Conservation (phyloP, 129 eudicot genomes). For the Oenanthe sinensis region DNA sequence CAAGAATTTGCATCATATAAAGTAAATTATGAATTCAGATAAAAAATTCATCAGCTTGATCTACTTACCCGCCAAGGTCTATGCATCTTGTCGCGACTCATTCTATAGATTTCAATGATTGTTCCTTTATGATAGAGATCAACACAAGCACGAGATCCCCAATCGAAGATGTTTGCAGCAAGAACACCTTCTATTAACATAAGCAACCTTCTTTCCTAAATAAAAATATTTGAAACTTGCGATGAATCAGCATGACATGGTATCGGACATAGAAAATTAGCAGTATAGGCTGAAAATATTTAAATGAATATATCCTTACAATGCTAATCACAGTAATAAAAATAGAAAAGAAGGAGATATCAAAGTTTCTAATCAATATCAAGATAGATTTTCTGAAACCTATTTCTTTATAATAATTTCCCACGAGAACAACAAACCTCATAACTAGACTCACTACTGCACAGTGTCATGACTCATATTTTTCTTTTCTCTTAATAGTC, state of each 20-base stretch:
- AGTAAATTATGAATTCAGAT: background rate
- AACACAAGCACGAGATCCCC: slow-evolving; percentile 99
- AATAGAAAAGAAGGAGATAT: background rate
- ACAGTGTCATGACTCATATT: background rate
- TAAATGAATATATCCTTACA: background rate
- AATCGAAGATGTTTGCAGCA: slow-evolving; percentile 97
- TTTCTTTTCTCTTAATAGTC: background rate
- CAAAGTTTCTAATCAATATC: background rate
- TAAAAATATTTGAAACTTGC: background rate
- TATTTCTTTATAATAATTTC: background rate
- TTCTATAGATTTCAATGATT: slow-evolving; percentile 90
- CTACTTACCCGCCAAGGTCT: slow-evolving; percentile 92
- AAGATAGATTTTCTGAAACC: background rate
- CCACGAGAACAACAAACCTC: background rate
- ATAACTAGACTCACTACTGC: background rate
- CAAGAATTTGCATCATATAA: background rate
- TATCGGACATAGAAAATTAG: background rate
- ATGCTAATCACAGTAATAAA: background rate
- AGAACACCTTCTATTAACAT: slow-evolving; percentile 90
- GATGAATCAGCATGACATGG: slow-evolving; percentile 7
- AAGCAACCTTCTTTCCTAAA: slow-evolving; percentile 74
- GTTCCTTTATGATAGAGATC: slow-evolving; percentile 98
- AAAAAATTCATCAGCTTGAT: background rate
- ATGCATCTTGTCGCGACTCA: slow-evolving; percentile 98
- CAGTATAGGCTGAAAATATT: background rate